Conservation (phyloP, 2,329 filamentous ascomycete genomes). For the Arachnomyces sp. region DNA sequence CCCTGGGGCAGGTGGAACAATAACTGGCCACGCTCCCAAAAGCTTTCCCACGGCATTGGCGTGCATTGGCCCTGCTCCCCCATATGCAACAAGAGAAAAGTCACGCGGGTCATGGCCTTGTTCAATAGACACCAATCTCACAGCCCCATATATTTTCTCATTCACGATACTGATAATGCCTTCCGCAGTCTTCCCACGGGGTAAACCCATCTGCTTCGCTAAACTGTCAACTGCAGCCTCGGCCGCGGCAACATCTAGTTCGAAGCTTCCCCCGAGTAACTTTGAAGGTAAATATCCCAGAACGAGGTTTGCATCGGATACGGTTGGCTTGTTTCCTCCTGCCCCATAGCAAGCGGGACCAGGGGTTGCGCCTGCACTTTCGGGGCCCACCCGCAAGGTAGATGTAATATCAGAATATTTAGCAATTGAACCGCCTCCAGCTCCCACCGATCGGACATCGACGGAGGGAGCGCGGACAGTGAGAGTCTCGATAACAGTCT, state of each 20-base stretch:
- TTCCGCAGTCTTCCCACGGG: conserved; percentile 36
- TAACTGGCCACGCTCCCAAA: conserved; percentile 44
- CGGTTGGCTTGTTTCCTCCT: conserved; percentile 39
- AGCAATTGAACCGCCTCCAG: conserved; percentile 43
- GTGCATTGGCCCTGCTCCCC: conserved; percentile 45
- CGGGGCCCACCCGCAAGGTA: conserved; percentile 43
- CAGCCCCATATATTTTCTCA: conserved; percentile 45
- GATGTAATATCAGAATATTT: conserved; percentile 41
- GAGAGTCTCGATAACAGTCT: conserved; percentile 38
- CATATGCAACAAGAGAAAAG: conserved; percentile 45
- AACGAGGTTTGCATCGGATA: conserved; percentile 43
- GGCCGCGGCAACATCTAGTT: conserved; percentile 38
- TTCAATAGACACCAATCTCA: conserved; percentile 44
- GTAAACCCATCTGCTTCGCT: conserved; percentile 40
- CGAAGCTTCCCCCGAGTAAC: conserved; percentile 40
- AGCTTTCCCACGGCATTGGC: conserved; percentile 44
- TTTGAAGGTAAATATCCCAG: conserved; percentile 41
- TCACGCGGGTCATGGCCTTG: conserved; percentile 45
- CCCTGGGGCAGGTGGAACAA: conserved; percentile 44
- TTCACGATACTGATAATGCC: conserved; percentile 44
- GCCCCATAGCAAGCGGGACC: conserved; percentile 45
- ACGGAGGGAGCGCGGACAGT: conserved; percentile 41
- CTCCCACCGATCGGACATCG: conserved; percentile 43
- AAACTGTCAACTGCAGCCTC: conserved; percentile 34
- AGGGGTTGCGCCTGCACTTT: conserved; percentile 41